phyloP scores from a whole-genome alignment of 345 rosid species.

The Dovyalis caffra region DNA sequence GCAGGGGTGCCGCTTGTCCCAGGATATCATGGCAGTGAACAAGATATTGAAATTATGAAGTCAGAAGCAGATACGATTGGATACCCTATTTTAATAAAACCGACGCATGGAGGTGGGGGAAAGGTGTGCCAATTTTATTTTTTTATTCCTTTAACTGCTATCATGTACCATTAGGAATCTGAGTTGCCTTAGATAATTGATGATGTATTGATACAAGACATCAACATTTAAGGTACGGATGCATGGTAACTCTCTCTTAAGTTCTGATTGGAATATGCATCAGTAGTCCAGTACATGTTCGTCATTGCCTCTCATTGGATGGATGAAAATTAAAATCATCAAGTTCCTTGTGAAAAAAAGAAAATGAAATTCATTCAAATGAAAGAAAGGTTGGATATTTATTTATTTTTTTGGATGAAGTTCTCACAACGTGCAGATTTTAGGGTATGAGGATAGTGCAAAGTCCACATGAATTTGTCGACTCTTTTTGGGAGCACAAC shows the following conservation, averaged over 20 bases:
- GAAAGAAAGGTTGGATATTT: background rate
- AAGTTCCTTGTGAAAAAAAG: no score
- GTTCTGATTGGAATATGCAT: background rate
- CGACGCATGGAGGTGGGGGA: conserved; percentile 97
- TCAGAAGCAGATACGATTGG: conserved; percentile 88
- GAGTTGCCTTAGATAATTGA: background rate
- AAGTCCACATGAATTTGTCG: conserved; percentile 58
- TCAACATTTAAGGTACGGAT: background rate
- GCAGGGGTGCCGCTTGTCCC: conserved; percentile 96
- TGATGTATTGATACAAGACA: background rate
- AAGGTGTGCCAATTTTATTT: conserved; percentile 45
- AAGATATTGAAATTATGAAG: conserved; percentile 80
- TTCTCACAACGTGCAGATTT: conserved; percentile 31
- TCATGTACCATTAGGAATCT: background rate
- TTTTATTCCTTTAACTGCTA: background rate
- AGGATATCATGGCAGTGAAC: conserved; percentile 88
- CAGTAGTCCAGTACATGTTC: background rate
- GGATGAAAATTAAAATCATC: background rate
- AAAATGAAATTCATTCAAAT: no score
- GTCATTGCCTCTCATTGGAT: background rate
- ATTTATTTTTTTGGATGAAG: conserved; percentile 20
- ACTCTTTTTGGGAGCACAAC: conserved; percentile 90
- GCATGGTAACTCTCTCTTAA: background rate
- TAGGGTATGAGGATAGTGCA: conserved; percentile 95
- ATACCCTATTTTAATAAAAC: conserved; percentile 81